Conservation (phyloP, 2,329 filamentous ascomycete genomes). For the Dactylellina drechsleri region DNA sequence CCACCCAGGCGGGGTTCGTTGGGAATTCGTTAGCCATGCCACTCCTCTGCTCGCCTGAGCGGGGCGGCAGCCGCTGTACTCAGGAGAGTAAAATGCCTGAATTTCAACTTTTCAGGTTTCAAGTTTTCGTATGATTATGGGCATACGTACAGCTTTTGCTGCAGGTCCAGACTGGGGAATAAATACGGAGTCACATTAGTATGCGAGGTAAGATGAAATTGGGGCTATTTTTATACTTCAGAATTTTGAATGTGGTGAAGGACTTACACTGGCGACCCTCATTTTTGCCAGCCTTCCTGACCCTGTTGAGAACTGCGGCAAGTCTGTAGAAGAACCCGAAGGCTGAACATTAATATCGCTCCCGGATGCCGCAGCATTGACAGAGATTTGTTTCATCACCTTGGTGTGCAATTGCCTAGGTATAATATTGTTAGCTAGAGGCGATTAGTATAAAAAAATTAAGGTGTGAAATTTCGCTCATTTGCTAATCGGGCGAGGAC, state of each 20-base stretch:
- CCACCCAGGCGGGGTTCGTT: constrained; percentile 12
- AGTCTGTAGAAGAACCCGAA: constrained; percentile 24
- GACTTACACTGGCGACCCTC: constrained; percentile 42
- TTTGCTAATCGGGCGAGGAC: background rate
- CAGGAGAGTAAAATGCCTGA: constrained; percentile 24
- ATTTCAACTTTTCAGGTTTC: constrained; percentile 1
- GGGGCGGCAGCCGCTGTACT: background rate
- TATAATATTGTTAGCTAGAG: constrained; percentile 16
- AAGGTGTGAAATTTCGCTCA: background rate
- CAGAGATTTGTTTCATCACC: constrained; percentile 33
- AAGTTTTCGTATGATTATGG: constrained; percentile 4
- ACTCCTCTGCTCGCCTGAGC: no score
- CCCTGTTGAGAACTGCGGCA: constrained; percentile 23
- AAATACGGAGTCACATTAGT: background rate
- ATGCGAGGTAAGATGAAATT: background rate
- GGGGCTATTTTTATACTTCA: background rate
- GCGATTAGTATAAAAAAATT: constrained; percentile 4
- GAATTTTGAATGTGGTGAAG: background rate
- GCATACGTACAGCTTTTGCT: constrained; percentile 40
- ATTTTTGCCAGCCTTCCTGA: constrained; percentile 30
- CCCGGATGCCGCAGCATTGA: background rate
- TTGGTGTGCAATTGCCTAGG: constrained; percentile 41
- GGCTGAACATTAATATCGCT: constrained; percentile 5
- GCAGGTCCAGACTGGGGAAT: constrained; percentile 37
- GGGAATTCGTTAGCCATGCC: constrained; percentile 22